Evolutionary conservation across 1,139 yeast genomes (phyloP), one percentile per base, ranked within the genome.

Genomic region (Kurtzmaniella quercitrusa): DNA sequence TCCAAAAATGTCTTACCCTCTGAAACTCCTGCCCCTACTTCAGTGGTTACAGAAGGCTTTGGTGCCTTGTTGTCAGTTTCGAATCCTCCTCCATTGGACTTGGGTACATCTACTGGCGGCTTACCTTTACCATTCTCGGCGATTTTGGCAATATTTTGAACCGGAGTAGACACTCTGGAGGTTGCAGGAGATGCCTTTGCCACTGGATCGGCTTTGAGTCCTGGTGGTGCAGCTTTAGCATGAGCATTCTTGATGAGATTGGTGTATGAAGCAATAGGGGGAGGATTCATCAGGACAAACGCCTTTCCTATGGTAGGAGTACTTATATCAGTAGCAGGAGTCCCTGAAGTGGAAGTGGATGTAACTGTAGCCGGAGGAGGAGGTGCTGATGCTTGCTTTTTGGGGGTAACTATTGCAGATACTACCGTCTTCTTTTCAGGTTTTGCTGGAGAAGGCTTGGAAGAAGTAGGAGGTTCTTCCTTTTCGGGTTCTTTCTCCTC

Each of bases 1-100:
- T 68, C 74, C 39, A 60, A 51, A 44, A 66, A 66, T 21, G 60
- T 51, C 34, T 56, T 60, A 42, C 53, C 50, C 25, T 54, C 59
- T 31, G 39, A 40, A 8, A 10, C 31, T 6, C 31, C 14, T 6
- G 31, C 10, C 10, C 14, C 14, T 10, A n/a, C 31, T 10, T 10
- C 31, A 10, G 16, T 31, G 14, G 36, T 6, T 5, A 9, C 14
- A 27, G 33, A 27, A 27, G 33, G 5, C 14, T 27, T n/a, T n/a
- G 31, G 14, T 4, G 31, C 14, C 14, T 27, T 27, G 14, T n/a
- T 23, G 9, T 23, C 25, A 8, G 25, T n/a, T 27, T 27, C 31
- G 31, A 7, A 10, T 4, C n/a, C 31, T 6, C 7, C 7, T 21
- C 31, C 31, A 12, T 27, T 27, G 31, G 10, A 6, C 31, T n/a